Evolutionary conservation across 2,329 filamentous ascomycete species (phyloP).

Genomic region (Microsporum canis): DNA sequence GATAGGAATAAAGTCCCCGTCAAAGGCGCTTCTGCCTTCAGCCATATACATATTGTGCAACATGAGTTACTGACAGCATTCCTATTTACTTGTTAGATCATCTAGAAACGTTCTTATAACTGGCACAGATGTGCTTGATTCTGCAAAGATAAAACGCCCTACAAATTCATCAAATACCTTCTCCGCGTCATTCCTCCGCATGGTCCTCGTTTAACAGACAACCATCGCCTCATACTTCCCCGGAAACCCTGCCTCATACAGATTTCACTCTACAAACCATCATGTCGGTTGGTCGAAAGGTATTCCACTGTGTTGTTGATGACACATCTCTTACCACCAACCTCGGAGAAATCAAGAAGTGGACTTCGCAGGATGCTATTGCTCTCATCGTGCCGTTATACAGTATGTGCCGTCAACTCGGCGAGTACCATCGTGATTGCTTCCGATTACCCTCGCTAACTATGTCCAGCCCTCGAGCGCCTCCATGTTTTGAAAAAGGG

Average conservation of each 20-base stretch:
- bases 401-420: conserved; percentile 28
- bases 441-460: conserved; percentile 11
- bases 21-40: neutral
- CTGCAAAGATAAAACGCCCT: neutral
- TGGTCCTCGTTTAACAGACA: neutral
- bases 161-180: neutral
- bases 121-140: neutral
- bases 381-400: conserved; percentile 42
- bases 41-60: neutral
- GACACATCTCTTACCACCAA: conserved; percentile 42
- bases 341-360: conserved; percentile 43
- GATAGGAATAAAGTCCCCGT: neutral
- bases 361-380: conserved; percentile 39
- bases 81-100: neutral
- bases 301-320: conserved; percentile 43
- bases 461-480: conserved; percentile 33
- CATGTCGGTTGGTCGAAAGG: conserved; percentile 36
- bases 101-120: conserved; percentile 3
- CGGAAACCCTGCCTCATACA: neutral
- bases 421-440: neutral
- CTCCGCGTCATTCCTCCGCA: neutral
- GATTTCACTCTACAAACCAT: neutral
- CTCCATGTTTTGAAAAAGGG: conserved; percentile 36
- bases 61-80: neutral
- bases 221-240: neutral